phyloP scores from a whole-genome alignment of 345 rosid genomes.

The Trapa incisa region DNA sequence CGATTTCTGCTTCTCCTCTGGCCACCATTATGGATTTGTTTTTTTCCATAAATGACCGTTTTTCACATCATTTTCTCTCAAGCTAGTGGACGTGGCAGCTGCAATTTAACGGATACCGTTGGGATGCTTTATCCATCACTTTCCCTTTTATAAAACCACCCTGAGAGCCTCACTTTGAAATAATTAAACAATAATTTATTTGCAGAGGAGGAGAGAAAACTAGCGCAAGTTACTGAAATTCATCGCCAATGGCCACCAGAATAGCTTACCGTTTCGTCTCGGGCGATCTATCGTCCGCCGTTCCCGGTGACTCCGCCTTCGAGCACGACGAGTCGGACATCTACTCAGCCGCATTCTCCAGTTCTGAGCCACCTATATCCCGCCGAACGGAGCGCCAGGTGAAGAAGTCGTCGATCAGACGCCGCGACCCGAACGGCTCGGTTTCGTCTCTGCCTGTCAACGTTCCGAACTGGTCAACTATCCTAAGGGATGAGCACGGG shows the following conservation, averaged over 20 bases:
- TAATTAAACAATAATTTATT: no score
- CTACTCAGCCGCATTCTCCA: background rate
- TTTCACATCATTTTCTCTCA: no score
- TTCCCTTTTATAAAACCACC: no score
- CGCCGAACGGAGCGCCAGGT: background rate
- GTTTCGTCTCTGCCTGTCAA: constrained; percentile 9
- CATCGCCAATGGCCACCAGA: no score
- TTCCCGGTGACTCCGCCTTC: background rate
- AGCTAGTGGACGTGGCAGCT: background rate
- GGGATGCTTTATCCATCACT: background rate
- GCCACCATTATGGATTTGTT: no score
- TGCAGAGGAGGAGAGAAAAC: no score
- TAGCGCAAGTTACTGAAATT: no score
- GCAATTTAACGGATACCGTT: no score
- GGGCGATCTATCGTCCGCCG: constrained; percentile 1
- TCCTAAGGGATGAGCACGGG: constrained; percentile 12
- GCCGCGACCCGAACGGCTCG: background rate
- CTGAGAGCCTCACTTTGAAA: no score
- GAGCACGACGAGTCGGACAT: constrained; percentile 10
- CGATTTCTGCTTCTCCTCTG: no score
- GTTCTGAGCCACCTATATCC: background rate
- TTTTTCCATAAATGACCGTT: no score
- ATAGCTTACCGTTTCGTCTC: background rate
- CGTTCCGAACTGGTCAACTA: constrained; percentile 13
- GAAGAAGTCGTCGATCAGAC: background rate